Evolutionary conservation across 108 stramenopile species (phyloP), one percentile per base, ranked within the genome.

Genomic region (Cyclostephanos invisitatus): DNA sequence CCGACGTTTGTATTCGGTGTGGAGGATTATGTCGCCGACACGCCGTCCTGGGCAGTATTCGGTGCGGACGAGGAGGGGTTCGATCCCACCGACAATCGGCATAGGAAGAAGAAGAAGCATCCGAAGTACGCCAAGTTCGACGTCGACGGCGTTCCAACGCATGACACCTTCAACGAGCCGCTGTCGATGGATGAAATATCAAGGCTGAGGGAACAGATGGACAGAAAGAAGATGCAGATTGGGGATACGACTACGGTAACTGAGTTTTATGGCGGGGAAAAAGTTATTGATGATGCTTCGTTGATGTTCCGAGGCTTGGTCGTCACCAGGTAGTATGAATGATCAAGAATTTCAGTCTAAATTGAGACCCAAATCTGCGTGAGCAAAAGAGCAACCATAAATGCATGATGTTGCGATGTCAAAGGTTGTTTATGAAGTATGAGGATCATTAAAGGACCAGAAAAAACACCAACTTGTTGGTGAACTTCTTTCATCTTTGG

Each of bases 1-100:
- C 88, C 87, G 12, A 62, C 87, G 22, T 88, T 88, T 40, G 89
- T 71, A 3, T 96, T 94, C 81, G 67, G 69, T 2, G 92, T 93
- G 1, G 75, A 78, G 50, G 98, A 98, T 77, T 98, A 98, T 73
- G 62, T 80, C 4, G 96, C 92, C 2, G 86, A 88, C 22, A 94
- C 95, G 28, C 96, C 95, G 5, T 70, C 77, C 0, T 98, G 98
- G 98, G 96, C 96, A 5, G 73, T 97, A 12, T 91, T 90, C 78
- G 96, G 93, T 4, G 91, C 96, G 7, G 70, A 85, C 27, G 96
- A 97, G 64, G 91, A 95, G 73, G 98, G 98, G 0, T 98, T 98
- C 71, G 96, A 97, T 75, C 98, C 98, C 0, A 90, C 89, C 9
- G 96, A 98, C 27, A 83, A 73, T 36, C 74, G 96, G 14, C 87